Conservation (phyloP, 2,329 filamentous ascomycete genomes). For the Botrytis hyacinthi region DNA sequence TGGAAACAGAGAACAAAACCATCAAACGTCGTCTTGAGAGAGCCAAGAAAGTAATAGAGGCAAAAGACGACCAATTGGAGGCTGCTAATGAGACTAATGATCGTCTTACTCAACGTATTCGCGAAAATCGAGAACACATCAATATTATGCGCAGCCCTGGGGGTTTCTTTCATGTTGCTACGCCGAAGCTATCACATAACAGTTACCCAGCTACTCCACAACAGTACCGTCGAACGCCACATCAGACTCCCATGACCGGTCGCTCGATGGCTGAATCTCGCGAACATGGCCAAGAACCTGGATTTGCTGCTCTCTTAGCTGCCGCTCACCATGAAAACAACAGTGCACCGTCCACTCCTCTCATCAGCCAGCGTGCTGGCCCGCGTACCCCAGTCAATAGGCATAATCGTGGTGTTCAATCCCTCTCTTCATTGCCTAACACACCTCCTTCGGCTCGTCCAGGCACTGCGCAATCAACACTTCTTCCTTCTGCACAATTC, state of each 20-base stretch:
- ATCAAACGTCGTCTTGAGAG: conserved; percentile 65
- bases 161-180: conserved; percentile 62
- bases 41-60: conserved; percentile 75
- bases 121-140: conserved; percentile 85
- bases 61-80: conserved; percentile 71
- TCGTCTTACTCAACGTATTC: conserved; percentile 77
- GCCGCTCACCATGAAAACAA: conserved; percentile 72
- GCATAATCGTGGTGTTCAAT: conserved; percentile 75
- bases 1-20: conserved; percentile 63
- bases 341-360: conserved; percentile 71
- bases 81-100: conserved; percentile 72
- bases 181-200: conserved; percentile 47
- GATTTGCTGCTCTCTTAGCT: conserved; percentile 69
- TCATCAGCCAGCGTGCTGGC: conserved; percentile 29
- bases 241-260: conserved; percentile 49
- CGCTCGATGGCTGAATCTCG: conserved; percentile 39
- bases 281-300: conserved; percentile 58
- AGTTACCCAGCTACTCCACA: conserved; percentile 43
- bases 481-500: conserved; percentile 62
- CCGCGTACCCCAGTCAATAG: conserved; percentile 51
- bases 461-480: conserved; percentile 45
- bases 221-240: conserved; percentile 48
- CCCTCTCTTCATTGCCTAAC: conserved; percentile 78
- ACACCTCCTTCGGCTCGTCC: conserved; percentile 63
- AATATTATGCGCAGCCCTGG: conserved; percentile 75